Evolutionary conservation across 768 basidiomycete species (phyloP), one percentile per base, ranked within the genome.

Genomic region (Phylloporus arenicola): DNA sequence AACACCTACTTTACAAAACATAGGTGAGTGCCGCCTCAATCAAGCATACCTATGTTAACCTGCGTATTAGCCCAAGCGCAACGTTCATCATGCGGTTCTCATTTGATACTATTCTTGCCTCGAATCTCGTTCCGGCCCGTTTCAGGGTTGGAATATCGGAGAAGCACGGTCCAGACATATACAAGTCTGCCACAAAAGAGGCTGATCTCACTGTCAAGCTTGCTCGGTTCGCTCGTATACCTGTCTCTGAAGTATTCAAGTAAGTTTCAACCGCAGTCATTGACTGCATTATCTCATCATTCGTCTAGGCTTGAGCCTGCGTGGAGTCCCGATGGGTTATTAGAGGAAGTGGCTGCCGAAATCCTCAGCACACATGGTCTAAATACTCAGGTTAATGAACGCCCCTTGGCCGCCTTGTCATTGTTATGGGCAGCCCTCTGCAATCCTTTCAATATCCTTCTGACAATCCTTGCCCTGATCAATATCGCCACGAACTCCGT

Each of bases 381-480:
- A 19, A 69, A 69, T 25, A 52, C 50, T 42, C 60, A 68, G 0
- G 61, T 70, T 5, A 57, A 43, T 22, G 68, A 70, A 43, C 69
- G 67, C 22, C 61, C 67, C 41, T 51, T 67, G 41, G 65, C 61
- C 3, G 59, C 60, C 3, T 35, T 71, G 43, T 38, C 47, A n/a
- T 47, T 68, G 19, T 48, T 70, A 22, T 68, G 64, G 58, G 57
- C 55, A 27, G 70, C 68, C 13, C n/a, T 71, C 14, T 62, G 60
- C 59, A 70, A 71, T 43, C 67, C 68, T 5, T 69, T 69, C 58
- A 69, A 69, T 6, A 45, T 71, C 12, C 58, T 69, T 34, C 46
- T 69, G 50, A 61, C 58, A 7, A 48, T 67, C 40, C 67, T 69
- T 9, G 68, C 68, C 0, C 0, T 62, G 5, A 45, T 71, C 34